These are phyloP conservation scores for Aspergillus biplanus DNA, from an alignment of 495 filamentous ascomycete genomes.

Conservation along the genomic window DNA sequence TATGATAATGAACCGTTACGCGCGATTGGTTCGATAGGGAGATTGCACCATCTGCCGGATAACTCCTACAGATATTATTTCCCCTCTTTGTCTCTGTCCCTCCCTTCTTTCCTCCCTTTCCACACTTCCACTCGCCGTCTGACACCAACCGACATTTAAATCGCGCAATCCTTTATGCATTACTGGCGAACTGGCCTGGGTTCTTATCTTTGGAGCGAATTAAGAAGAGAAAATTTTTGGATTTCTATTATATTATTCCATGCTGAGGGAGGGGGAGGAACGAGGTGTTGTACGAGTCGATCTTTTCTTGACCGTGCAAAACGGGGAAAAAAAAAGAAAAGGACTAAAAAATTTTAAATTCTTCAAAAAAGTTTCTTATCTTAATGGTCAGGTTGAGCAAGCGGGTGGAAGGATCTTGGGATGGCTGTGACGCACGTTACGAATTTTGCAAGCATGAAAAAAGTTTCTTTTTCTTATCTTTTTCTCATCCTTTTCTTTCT, in stretches of 20 bases:
- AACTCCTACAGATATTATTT: conserved; percentile 2
- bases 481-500: conserved; percentile 9
- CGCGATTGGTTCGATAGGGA: conserved; percentile 27
- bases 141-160: conserved; percentile 19
- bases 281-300: not conserved
- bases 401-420: not conserved
- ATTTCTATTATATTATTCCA: not conserved
- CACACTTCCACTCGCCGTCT: conserved; percentile 10
- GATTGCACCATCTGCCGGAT: conserved; percentile 15
- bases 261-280: not conserved
- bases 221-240: conserved; percentile 11
- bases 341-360: not conserved
- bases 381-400: conserved; percentile 8
- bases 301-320: not conserved
- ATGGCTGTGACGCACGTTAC: conserved; percentile 28
- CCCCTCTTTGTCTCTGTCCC: not conserved
- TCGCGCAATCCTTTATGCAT: conserved; percentile 28
- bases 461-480: conserved; percentile 16
- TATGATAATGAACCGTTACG: conserved; percentile 10
- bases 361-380: conserved; percentile 16
- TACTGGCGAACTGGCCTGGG: conserved; percentile 45
- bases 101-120: conserved; percentile 3
- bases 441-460: conserved; percentile 25
- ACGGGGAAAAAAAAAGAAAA: not conserved
- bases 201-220: conserved; percentile 31